Conservation (phyloP, 1,139 yeast genomes). For the Casaregolazyma suthepensis region DNA sequence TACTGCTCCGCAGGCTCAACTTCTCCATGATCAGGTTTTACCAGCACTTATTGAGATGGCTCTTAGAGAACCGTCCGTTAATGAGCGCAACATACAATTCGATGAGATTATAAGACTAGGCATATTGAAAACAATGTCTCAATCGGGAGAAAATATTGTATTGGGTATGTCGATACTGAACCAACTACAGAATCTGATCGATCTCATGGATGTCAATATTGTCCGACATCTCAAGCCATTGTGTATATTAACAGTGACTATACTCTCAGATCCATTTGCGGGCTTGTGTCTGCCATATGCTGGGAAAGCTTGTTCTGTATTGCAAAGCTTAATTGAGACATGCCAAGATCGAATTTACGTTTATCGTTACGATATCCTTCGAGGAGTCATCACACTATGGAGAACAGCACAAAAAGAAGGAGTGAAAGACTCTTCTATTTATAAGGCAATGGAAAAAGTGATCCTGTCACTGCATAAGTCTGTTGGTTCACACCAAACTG, state of each 20-base stretch:
- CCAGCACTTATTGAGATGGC: slow-evolving; percentile 16
- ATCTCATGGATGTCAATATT: slow-evolving; percentile 15
- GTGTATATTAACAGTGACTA: slow-evolving; percentile 21
- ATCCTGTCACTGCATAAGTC: slow-evolving; percentile 8
- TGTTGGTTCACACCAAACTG: neutral
- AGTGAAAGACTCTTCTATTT: neutral
- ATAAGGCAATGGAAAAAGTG: slow-evolving; percentile 1
- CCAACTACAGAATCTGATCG: slow-evolving; percentile 13
- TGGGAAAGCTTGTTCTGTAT: slow-evolving; percentile 18
- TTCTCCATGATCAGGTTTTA: slow-evolving; percentile 13
- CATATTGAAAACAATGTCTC: slow-evolving; percentile 24
- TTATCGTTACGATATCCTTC: slow-evolving; percentile 33
- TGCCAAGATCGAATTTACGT: slow-evolving; percentile 32
- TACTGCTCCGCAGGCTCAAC: slow-evolving; percentile 12
- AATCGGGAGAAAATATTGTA: slow-evolving; percentile 20
- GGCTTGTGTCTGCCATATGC: slow-evolving; percentile 23
- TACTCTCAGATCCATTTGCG: slow-evolving; percentile 32
- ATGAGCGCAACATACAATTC: slow-evolving; percentile 18
- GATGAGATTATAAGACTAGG: slow-evolving; percentile 28
- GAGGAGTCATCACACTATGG: slow-evolving; percentile 30
- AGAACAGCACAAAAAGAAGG: slow-evolving; percentile 13
- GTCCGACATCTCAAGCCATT: slow-evolving; percentile 26
- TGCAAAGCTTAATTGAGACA: slow-evolving; percentile 22
- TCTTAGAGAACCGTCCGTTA: slow-evolving; percentile 9
- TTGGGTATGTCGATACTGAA: slow-evolving; percentile 18